Base-by-base conservation (phyloP, 805 yeast species). In the Wickerhamomyces alni region DNA sequence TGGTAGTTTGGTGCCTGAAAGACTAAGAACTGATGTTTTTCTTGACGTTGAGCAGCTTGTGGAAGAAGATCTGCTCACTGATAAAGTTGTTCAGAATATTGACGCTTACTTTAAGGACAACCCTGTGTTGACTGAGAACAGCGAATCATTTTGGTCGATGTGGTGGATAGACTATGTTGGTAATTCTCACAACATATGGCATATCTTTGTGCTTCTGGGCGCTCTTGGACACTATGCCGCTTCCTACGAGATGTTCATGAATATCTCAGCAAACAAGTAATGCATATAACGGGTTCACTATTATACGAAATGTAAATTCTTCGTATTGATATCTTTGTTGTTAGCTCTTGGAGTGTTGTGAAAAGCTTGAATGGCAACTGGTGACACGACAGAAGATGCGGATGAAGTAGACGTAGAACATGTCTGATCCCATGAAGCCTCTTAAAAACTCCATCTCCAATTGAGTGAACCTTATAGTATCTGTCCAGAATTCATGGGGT, bases 151-250 rank as follows among this genome's bases (percentile, higher is more conserved):
- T 38, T 51, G 62, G 27, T 77, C 87, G 1, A 57, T 84, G 17
- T 91, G 83, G 91, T 88, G 96, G 91, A 80, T 80, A 12, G 93
- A 85, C 51, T 84, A 82, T 58, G 59, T 74, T 21, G 68, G 80
- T 39, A 72, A 78, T 31, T 86, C 96, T 28, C 99, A 91, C 60
- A 89, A 88, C 54, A 67, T 91, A 24, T 91, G 99, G 99, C 99
- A 91, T 63, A 58, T 87, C 11, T 87, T 84, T 56, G 99, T 93
- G 24, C 74, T 93, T n/a, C 70, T 84, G 19, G 99, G 99, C 3
- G 79, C 87, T n/a, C 61, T 84, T 30, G 95, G 94, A 25, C 98
- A 91, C 61, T 93, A 89, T 61, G 68, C 69, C 41, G 91, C 94
- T 11, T 67, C 87, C 29, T 65, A 87, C 45, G 80, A 76, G 41